These are phyloP conservation scores for Trichosporon asahii DNA, from an alignment of 1,284 basidiomycete genomes.

Conservation along the genomic window DNA sequence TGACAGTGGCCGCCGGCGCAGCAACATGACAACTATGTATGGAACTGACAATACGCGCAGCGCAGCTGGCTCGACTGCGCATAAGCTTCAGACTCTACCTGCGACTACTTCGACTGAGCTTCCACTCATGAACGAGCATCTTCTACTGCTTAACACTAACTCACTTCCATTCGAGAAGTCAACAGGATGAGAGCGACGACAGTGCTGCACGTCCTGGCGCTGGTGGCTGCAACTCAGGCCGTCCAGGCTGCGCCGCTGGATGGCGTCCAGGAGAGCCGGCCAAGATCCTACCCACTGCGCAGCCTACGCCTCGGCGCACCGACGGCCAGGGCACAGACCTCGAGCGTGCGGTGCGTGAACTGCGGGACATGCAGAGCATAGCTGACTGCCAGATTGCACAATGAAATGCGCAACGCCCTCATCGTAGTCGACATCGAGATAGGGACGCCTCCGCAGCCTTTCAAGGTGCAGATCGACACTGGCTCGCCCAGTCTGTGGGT, in stretches of 20 bases:
- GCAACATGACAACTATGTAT: background rate
- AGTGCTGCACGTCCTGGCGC: background rate
- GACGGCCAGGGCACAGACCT: background rate
- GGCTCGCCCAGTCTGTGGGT: slow-evolving; percentile 59
- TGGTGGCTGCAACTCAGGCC: background rate
- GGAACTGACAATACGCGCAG: background rate
- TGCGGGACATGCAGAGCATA: background rate
- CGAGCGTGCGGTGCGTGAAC: background rate
- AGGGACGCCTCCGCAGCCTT: slow-evolving; percentile 52
- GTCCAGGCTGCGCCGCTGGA: background rate
- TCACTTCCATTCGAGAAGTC: background rate
- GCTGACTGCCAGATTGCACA: background rate
- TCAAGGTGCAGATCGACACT: slow-evolving; percentile 59
- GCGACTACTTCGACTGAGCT: background rate
- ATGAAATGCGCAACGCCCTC: slow-evolving; percentile 4
- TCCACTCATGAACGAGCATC: background rate
- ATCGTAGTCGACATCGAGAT: background rate
- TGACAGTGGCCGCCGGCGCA: background rate
- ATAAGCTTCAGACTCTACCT: background rate
- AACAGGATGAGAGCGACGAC: background rate
- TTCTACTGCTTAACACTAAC: background rate
- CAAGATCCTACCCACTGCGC: background rate
- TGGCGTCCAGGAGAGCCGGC: background rate
- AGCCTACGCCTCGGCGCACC: background rate
- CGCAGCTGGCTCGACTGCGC: background rate